These are phyloP conservation scores for Eucalyptus tenuipes DNA, from an alignment of 345 rosid genomes.

Conservation along the genomic window DNA sequence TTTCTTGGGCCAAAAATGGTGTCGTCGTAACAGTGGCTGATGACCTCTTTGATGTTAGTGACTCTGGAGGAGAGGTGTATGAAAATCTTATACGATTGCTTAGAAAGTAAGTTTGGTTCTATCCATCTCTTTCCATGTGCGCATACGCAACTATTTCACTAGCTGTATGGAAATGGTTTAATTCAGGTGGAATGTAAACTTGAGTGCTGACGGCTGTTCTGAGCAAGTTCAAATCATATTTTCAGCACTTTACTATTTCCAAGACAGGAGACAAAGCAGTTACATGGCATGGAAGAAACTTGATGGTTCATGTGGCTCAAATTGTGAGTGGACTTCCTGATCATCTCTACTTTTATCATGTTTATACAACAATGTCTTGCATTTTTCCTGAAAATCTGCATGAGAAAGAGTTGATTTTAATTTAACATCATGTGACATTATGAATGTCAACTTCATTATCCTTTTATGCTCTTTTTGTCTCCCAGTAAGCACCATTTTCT, in stretches of 20 bases:
- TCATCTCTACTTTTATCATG: neutral
- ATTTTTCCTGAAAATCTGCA: neutral
- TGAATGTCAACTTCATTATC: neutral
- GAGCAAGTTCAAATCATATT: conserved; percentile 71
- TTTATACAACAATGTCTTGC: neutral
- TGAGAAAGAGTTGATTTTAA: neutral
- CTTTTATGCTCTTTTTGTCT: neutral
- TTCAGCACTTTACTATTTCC: conserved; percentile 51
- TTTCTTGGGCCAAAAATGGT: conserved; percentile 82
- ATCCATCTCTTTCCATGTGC: neutral
- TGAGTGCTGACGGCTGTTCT: conserved; percentile 37
- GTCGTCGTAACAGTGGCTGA: conserved; percentile 77
- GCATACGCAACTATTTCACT: neutral
- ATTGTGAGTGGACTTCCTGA: conserved; percentile 23
- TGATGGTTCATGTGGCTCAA: conserved; percentile 36
- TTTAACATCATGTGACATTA: neutral
- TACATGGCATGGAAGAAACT: conserved; percentile 46
- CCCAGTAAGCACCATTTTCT: neutral
- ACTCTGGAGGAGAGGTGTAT: conserved; percentile 53
- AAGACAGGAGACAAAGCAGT: conserved; percentile 64
- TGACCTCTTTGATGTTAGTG: conserved; percentile 83
- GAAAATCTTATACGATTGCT: conserved; percentile 52
- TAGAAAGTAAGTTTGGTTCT: conserved; percentile 29
- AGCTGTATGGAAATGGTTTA: neutral
- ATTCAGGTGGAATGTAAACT: conserved; percentile 52